Evolutionary conservation across 768 basidiomycete species (phyloP), one percentile per base, ranked within the genome.

Genomic region (Favolaschia claudopus): DNA sequence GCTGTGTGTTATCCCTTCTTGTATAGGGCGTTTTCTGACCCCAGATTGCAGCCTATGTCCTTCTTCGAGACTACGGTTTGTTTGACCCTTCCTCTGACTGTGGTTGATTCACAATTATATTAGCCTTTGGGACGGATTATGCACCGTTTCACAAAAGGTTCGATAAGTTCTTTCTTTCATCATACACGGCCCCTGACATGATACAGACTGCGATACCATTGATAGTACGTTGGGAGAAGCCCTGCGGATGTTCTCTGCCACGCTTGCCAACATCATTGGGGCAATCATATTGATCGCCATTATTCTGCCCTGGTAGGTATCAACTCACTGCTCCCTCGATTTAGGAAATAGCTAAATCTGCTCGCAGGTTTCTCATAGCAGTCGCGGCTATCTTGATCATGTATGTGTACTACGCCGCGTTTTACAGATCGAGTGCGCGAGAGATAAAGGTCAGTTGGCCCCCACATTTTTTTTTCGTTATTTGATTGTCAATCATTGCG

Each of bases 91-190:
- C 13, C 32, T 25, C 8, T n/a, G 42, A n/a, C 22, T 39, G 14
- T 14, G 8, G 9, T 20, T 33, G 51, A 19, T 51, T 61, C 55
- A 31, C 24, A 60, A 40, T 67, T 55, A 27, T 53, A 55, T 17
- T 65, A 88, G 81, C 92, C 92, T 7, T 80, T 92, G 20, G 95
- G 95, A 15, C 86, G 93, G 12, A 92, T 97, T 61, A 89, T 94
- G 85, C 95, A 95, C 71, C 86, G 93, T 15, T 93, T 97, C 71
- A 88, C 92, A 1, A 93, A 94, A 77, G 88, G 87, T 82, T 68
- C 63, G 54, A 53, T 13, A 10, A 19, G 49, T 27, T 1, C 27
- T 20, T 7, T 31, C 31, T 9, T 19, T 14, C 28, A n/a, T 20
- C 47, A 14, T 45, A 40, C 24, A 19, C 47, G 19, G 33, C 37